phyloP scores from a whole-genome alignment of 2,329 filamentous ascomycete genomes.

The Curvularia spicifera region DNA sequence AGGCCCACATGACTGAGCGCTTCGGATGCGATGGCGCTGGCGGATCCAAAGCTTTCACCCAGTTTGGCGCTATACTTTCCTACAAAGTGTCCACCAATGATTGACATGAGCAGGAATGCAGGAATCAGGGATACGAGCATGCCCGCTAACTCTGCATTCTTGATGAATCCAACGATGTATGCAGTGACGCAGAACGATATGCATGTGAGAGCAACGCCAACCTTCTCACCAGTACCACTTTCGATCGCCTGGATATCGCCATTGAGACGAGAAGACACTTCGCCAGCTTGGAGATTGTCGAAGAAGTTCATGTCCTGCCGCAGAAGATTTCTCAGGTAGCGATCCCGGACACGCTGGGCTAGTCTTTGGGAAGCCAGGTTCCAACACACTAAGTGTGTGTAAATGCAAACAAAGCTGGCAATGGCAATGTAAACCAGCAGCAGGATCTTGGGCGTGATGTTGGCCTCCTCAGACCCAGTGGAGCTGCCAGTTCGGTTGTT shows the following conservation, averaged over 20 bases:
- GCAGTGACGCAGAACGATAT: constrained; percentile 71
- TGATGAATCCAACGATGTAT: constrained; percentile 71
- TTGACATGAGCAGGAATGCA: constrained; percentile 66
- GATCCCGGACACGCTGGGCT: constrained; percentile 66
- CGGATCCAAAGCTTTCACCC: constrained; percentile 61
- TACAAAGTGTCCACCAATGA: constrained; percentile 62
- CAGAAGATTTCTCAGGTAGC: constrained; percentile 65
- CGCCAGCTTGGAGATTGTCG: constrained; percentile 66
- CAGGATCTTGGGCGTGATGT: constrained; percentile 66
- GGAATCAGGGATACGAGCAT: constrained; percentile 70
- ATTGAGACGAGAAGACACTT: constrained; percentile 68
- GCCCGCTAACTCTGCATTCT: constrained; percentile 66
- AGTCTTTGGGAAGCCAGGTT: constrained; percentile 68
- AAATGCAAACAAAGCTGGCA: constrained; percentile 68
- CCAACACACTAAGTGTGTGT: constrained; percentile 69
- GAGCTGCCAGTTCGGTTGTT: constrained; percentile 33
- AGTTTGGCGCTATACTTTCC: constrained; percentile 60
- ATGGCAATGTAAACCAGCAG: constrained; percentile 68
- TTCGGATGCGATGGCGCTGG: constrained; percentile 68
- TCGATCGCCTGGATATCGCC: constrained; percentile 71
- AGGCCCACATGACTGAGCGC: constrained; percentile 65
- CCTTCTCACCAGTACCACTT: constrained; percentile 73
- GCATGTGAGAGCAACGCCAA: constrained; percentile 68
- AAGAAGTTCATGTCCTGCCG: constrained; percentile 69
- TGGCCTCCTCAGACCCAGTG: constrained; percentile 41